Base-by-base conservation (phyloP, 768 basidiomycete genomes). In the Megacollybia marginata region DNA sequence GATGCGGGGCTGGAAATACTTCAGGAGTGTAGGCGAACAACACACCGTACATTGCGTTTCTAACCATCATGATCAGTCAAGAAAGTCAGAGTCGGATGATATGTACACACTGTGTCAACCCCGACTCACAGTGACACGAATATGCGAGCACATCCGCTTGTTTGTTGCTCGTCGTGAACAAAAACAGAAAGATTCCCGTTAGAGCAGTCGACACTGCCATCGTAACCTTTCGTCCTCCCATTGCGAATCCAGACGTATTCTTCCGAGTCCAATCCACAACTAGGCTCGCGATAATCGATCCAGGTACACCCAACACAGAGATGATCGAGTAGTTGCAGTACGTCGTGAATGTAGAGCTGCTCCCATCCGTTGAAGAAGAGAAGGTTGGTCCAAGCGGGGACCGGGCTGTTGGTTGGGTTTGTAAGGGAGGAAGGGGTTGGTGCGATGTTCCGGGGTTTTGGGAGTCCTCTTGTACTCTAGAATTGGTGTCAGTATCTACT, bases 21-120 rank as follows among this genome's bases (percentile, higher is more conserved):
- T 81, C 79, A 1, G 79, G 79, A 8, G 79, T 80, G 55, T 79
- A 79, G 1, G 78, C 78, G 48, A 73, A 81, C 12, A 79, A 64
- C 9, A 78, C 69, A 9, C 75, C 78, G 51, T 78, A 77, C 23
- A 28, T 28, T 28, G 23, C 23, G 6, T 28, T 28, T 6, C 23
- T 28, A 28, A 3, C 23, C 23, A n/a, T n/a, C 23, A 28, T 28
- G 4, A 28, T 28, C 6, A 28, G 23, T 6, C 44, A 34, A 23
- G 16, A 19, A 16, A 13, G 18, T 13, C 3, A 50, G 47, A 23
- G 33, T 33, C 16, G 42, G 11, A 28, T 46, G 38, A 35, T 16
- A 51, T 9, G 8, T 42, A 63, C 71, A 47, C 48, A 75, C 72
- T 68, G 63, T 13, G 71, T 74, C 10, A 76, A 57, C 20, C 63